A percentile compares a stretch with the other conserved stretches of the same genome.
Conservation (phyloP, 805 yeast species). For the Schwanniomyces yamadae region DNA sequence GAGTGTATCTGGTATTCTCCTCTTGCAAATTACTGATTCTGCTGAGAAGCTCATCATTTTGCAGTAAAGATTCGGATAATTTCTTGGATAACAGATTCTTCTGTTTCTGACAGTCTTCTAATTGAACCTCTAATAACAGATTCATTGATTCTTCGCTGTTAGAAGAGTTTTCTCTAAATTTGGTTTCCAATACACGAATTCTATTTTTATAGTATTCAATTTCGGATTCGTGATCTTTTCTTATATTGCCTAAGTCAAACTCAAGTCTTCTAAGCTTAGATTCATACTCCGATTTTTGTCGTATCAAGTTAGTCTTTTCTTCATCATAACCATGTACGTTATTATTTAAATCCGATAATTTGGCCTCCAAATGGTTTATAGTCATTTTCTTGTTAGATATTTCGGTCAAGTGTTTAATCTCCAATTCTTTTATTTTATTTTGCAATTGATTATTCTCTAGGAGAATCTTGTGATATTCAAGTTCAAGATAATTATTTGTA, state of each 20-base stretch:
- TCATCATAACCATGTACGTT: conserved; percentile 29
- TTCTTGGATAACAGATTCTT: conserved; percentile 23
- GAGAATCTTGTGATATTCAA: conserved; percentile 1
- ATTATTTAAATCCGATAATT: conserved; percentile 31
- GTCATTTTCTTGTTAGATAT: conserved; percentile 37
- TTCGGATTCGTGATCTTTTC: conserved; percentile 36
- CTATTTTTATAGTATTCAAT: conserved; percentile 30
- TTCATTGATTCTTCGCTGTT: conserved; percentile 14
- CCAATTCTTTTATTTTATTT: conserved; percentile 12
- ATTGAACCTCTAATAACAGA: conserved; percentile 31
- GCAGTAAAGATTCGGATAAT: conserved; percentile 6
- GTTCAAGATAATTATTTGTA: not conserved
- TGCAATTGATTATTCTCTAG: conserved; percentile 12
- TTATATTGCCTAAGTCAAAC: conserved; percentile 37
- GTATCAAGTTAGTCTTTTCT: conserved; percentile 34
- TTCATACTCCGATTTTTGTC: conserved; percentile 37
- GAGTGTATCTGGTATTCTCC: conserved; percentile 27
- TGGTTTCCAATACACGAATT: conserved; percentile 8
- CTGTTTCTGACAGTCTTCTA: conserved; percentile 28
- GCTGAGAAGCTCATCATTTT: conserved; percentile 17
- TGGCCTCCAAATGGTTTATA: conserved; percentile 29
- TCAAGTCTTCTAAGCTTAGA: conserved; percentile 34
- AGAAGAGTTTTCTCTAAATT: conserved; percentile 7
- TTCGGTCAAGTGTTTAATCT: conserved; percentile 13
- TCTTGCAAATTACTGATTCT: conserved; percentile 19